These are phyloP conservation scores for Quillaja saponaria DNA, from an alignment of 306 rosid species.

Conservation along the genomic window DNA sequence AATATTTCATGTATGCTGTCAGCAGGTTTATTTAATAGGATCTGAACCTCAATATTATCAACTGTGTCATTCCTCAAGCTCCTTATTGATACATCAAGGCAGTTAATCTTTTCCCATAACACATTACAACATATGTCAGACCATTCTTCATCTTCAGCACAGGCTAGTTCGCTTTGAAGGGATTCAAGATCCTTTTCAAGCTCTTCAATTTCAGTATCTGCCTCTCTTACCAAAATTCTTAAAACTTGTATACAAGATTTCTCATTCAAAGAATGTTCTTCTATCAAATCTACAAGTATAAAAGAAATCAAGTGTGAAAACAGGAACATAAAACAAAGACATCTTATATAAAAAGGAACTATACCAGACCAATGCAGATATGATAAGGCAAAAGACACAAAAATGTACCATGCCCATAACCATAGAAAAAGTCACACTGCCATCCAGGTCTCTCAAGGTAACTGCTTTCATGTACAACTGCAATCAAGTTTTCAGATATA, in stretches of 20 bases:
- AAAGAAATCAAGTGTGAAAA: conserved; percentile 17
- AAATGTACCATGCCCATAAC: conserved; percentile 49
- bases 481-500: conserved; percentile 30
- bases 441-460: conserved; percentile 39
- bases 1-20: conserved; percentile 54
- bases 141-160: conserved; percentile 46
- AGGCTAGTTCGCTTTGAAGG: conserved; percentile 59
- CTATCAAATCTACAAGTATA: conserved; percentile 52
- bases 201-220: conserved; percentile 59
- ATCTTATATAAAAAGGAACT: neutral
- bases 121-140: conserved; percentile 47
- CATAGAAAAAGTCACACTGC: conserved; percentile 50
- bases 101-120: conserved; percentile 52
- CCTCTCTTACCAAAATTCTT: conserved; percentile 50
- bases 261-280: conserved; percentile 62
- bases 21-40: conserved; percentile 43
- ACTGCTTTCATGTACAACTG: conserved; percentile 41
- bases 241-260: conserved; percentile 59
- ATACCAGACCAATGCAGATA: conserved; percentile 13
- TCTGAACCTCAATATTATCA: conserved; percentile 37
- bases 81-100: conserved; percentile 42
- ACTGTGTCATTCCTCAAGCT: conserved; percentile 40
- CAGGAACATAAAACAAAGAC: neutral
- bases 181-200: conserved; percentile 55
- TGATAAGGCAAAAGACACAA: neutral